These are phyloP conservation scores for Rehmannia glutinosa DNA, from an alignment of 257 asterid species.

Conservation along the genomic window DNA sequence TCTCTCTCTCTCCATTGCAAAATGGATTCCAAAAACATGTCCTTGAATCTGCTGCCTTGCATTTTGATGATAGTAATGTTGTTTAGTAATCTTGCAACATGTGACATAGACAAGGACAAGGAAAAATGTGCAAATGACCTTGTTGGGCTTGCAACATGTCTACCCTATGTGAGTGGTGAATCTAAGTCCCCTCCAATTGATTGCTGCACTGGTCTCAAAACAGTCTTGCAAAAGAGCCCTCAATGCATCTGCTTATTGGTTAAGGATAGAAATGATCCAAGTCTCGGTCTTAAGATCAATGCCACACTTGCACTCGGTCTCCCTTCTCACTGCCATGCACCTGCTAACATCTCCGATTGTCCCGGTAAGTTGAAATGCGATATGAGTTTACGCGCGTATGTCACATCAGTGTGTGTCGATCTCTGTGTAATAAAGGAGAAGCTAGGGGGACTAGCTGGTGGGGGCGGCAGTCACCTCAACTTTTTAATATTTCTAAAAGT, in stretches of 20 bases:
- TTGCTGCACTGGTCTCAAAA: conserved; percentile 64
- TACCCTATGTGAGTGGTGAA: conserved; percentile 60
- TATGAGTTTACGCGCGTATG: no score
- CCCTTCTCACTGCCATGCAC: conserved; percentile 54
- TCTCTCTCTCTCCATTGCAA: background rate
- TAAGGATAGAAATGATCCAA: conserved; percentile 67
- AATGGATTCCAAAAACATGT: background rate
- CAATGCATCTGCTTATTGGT: conserved; percentile 66
- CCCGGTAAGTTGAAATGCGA: conserved; percentile 55
- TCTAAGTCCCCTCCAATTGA: conserved; percentile 54
- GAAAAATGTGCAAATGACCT: conserved; percentile 56
- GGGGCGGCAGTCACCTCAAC: no score
- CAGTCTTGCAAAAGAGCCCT: conserved; percentile 50
- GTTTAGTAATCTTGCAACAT: conserved; percentile 9
- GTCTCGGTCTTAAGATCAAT: conserved; percentile 62
- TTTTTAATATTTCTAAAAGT: no score
- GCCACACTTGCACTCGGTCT: conserved; percentile 73
- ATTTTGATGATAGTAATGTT: background rate
- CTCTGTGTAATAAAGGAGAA: no score
- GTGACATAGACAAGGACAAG: conserved; percentile 54
- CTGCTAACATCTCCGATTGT: conserved; percentile 46
- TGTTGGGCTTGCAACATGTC: conserved; percentile 63
- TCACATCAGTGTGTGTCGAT: no score
- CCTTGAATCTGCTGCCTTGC: background rate
- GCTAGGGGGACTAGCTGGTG: no score